phyloP scores from a whole-genome alignment of 306 rosid genomes.

The Prunus mume region DNA sequence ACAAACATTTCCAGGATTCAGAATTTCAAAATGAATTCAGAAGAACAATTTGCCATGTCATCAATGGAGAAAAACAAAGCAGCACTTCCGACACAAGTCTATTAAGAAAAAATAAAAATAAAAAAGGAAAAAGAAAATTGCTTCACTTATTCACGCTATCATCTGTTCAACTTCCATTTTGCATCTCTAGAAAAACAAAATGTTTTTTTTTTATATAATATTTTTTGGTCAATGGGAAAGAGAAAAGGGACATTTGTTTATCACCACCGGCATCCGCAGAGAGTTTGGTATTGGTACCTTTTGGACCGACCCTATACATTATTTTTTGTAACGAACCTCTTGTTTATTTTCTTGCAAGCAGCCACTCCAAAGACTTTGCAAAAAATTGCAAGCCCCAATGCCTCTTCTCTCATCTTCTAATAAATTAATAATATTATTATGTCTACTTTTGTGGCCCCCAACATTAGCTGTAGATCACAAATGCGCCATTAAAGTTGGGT shows the following conservation, averaged over 20 bases:
- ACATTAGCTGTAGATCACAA: slow-evolving; percentile 24
- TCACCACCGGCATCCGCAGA: slow-evolving; percentile 2
- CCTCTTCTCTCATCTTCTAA: no score
- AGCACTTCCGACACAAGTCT: not conserved
- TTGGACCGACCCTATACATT: not conserved
- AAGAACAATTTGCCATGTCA: not conserved
- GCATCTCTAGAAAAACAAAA: not conserved
- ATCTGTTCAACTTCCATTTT: not conserved
- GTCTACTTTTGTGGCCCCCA: slow-evolving; percentile 25
- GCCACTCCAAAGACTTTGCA: not conserved
- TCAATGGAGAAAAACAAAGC: not conserved
- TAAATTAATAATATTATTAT: not conserved
- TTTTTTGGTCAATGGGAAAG: not conserved
- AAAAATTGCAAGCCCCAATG: not conserved
- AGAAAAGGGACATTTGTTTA: not conserved
- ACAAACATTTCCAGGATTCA: not conserved
- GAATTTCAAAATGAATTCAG: not conserved
- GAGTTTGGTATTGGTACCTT: not conserved
- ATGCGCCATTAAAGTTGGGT: slow-evolving; percentile 10
- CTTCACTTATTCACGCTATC: no score
- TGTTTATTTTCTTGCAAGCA: not conserved
- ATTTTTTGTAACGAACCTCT: not conserved
- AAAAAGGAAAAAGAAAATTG: no score
- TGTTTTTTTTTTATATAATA: not conserved
- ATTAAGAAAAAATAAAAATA: no score